These are phyloP conservation scores for Didymella exigua DNA, from an alignment of 2,329 filamentous ascomycete species.

Conservation along the genomic window DNA sequence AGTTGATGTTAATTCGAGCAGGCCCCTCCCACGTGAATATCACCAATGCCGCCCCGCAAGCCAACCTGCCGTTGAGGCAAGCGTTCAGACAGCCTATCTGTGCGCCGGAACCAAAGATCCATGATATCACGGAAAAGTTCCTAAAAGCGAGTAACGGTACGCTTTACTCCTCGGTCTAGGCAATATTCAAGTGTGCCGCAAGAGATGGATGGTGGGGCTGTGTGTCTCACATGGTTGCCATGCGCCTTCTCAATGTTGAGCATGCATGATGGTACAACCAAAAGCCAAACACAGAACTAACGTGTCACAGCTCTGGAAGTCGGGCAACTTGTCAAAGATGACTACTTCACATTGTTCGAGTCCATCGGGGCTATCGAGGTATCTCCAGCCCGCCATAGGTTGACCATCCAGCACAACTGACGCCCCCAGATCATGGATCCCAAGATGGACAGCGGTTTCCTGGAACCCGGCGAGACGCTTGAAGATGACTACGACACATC, in stretches of 20 bases:
- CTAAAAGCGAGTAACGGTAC: slow-evolving; percentile 58
- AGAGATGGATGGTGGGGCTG: slow-evolving; percentile 26
- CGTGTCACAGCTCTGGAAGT: slow-evolving; percentile 67
- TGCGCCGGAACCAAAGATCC: slow-evolving; percentile 46
- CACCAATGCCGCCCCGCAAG: slow-evolving; percentile 16
- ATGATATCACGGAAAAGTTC: slow-evolving; percentile 64
- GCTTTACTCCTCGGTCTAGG: slow-evolving; percentile 13
- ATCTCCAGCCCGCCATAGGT: slow-evolving; percentile 1
- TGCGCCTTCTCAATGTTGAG: not conserved
- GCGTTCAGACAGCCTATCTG: slow-evolving; percentile 26
- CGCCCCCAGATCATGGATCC: slow-evolving; percentile 86
- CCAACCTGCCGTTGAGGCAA: slow-evolving; percentile 41
- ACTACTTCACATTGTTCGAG: slow-evolving; percentile 90
- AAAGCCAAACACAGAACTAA: slow-evolving; percentile 19
- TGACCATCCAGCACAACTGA: slow-evolving; percentile 4
- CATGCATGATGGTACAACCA: not conserved
- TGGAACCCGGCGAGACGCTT: slow-evolving; percentile 77
- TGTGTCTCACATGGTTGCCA: slow-evolving; percentile 12
- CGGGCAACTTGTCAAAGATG: slow-evolving; percentile 92
- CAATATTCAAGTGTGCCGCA: not conserved
- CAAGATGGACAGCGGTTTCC: slow-evolving; percentile 96
- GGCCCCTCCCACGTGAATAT: slow-evolving; percentile 19
- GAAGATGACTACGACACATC: slow-evolving; percentile 82
- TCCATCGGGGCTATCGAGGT: slow-evolving; percentile 84
- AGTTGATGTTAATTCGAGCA: slow-evolving; percentile 10